phyloP scores from a whole-genome alignment of 2,329 filamentous ascomycete genomes.

The Colletotrichum orbiculare region DNA sequence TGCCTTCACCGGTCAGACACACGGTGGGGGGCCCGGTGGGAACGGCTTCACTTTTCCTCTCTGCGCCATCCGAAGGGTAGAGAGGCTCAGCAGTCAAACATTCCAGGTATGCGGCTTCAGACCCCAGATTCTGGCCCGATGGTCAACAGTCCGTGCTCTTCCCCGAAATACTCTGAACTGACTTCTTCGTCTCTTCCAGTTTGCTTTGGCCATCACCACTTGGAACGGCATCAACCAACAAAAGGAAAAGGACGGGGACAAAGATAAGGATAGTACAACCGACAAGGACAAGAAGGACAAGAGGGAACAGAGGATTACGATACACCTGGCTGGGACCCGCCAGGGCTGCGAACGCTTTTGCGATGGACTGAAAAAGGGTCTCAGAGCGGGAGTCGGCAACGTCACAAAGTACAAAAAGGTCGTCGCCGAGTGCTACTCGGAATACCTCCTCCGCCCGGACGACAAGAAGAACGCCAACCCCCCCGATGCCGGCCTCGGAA shows the following conservation, averaged over 20 bases:
- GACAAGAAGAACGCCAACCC: constrained; percentile 71
- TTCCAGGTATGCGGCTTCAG: constrained; percentile 67
- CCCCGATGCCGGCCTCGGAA: constrained; percentile 93
- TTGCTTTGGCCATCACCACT: constrained; percentile 92
- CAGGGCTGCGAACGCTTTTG: constrained; percentile 95
- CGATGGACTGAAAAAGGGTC: constrained; percentile 90
- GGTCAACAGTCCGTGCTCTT: constrained; percentile 20
- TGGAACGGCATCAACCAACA: constrained; percentile 82
- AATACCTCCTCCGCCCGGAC: constrained; percentile 77
- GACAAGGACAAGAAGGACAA: constrained; percentile 52
- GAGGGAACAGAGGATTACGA: constrained; percentile 85
- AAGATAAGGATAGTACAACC: constrained; percentile 51
- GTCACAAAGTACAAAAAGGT: constrained; percentile 87
- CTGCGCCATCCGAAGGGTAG: constrained; percentile 90
- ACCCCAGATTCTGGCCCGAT: constrained; percentile 7
- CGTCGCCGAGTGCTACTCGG: constrained; percentile 88
- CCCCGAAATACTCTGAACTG: constrained; percentile 11
- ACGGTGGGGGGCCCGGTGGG: constrained; percentile 90
- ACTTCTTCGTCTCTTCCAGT: constrained; percentile 56
- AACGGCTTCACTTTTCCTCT: constrained; percentile 97
- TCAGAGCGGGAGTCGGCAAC: constrained; percentile 87
- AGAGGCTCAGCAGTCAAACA: constrained; percentile 91
- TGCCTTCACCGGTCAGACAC: constrained; percentile 90
- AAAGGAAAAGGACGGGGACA: constrained; percentile 59
- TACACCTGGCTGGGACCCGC: constrained; percentile 89